Base-by-base conservation (phyloP, 75 land plant species). In the Cunninghamia lanceolata region DNA sequence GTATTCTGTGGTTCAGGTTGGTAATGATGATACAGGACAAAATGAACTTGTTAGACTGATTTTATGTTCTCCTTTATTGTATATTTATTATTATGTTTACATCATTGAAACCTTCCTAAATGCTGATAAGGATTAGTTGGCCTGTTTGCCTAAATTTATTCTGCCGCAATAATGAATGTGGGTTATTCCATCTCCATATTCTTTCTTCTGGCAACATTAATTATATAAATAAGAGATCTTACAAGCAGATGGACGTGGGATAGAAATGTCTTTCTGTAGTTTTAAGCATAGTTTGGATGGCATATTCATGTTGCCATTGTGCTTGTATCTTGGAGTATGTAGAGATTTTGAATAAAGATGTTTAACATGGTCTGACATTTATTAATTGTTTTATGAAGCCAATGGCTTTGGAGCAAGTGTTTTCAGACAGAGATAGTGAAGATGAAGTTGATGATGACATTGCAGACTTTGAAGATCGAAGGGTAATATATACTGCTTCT, bases 371-470 rank as follows among this genome's bases (percentile, higher is more conserved):
- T 45, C 47, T 80, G 50, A 80, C 82, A 45, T n/a, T 43, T 47
- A 25, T 15, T 82, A 80, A 86, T 19, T 88, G 32, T 39, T 68
- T 83, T 63, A 83, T 91, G 76, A 80, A 98, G 99, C 99, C 95
- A 59, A 98, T 98, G 99, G 95, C 89, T 28, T 42, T 91, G 56
- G 99, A 94, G 82, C 95, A 96, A 92, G 93, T 98, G 28, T 85
- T 95, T 13, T 95, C 97, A 50, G 99, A 98, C 86, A 92, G 89
- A 76, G 99, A 98, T 88, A 98, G 99, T 76, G 99, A 98, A 85
- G 99, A 98, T 89, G 99, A 98, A 86, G 92, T 96, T 89, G 99
- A 98, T 90, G 99, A 96, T 88, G 96, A 91, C 86, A 91, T 98
- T 87, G 97, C 95, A 35, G 96, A 94, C 85, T 87, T 98, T 43